Percentiles rank a stretch among this genome's conserved stretches.
Conservation (phyloP, 1,139 yeast genomes). For the Scheffersomyces quercinus region DNA sequence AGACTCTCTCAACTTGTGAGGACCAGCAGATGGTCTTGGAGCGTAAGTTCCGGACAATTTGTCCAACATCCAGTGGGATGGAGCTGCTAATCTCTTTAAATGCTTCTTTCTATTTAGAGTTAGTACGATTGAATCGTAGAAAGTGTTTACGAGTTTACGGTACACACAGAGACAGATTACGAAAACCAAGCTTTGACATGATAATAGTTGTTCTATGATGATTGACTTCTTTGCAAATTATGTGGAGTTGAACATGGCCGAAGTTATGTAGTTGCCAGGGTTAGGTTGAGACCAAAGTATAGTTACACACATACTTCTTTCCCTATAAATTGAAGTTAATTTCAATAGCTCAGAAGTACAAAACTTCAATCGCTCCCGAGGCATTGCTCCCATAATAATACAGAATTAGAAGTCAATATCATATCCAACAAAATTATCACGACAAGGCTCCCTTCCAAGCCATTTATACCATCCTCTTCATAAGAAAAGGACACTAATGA, state of each 20-base stretch:
- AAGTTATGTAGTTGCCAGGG: too few species aligned
- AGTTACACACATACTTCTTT: too few species aligned
- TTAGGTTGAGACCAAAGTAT: too few species aligned
- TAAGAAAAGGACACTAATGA: slow-evolving; percentile 8
- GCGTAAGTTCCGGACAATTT: slow-evolving; percentile 99
- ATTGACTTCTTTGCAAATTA: too few species aligned
- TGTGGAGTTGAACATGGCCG: too few species aligned
- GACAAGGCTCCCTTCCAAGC: slow-evolving; percentile 45
- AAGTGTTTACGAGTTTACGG: slow-evolving; percentile 1
- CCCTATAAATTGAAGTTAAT: too few species aligned
- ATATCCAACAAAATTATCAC: slow-evolving; percentile 16
- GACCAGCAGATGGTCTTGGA: slow-evolving; percentile 99
- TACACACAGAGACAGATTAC: too few species aligned
- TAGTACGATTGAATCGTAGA: slow-evolving; percentile 21
- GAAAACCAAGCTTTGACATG: too few species aligned
- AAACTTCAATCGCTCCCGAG: too few species aligned
- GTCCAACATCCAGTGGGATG: slow-evolving; percentile 99
- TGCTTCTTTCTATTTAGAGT: slow-evolving; percentile 74
- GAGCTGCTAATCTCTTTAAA: slow-evolving; percentile 98
- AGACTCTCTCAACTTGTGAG: slow-evolving; percentile 99
- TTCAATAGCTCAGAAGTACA: too few species aligned
- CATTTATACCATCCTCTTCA: slow-evolving; percentile 6
- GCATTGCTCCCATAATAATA: too few species aligned
- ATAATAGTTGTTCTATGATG: too few species aligned
- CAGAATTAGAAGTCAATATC: not conserved